Base-by-base conservation (phyloP, 139 green algal species). In the Astrephomene gubernaculifera region DNA sequence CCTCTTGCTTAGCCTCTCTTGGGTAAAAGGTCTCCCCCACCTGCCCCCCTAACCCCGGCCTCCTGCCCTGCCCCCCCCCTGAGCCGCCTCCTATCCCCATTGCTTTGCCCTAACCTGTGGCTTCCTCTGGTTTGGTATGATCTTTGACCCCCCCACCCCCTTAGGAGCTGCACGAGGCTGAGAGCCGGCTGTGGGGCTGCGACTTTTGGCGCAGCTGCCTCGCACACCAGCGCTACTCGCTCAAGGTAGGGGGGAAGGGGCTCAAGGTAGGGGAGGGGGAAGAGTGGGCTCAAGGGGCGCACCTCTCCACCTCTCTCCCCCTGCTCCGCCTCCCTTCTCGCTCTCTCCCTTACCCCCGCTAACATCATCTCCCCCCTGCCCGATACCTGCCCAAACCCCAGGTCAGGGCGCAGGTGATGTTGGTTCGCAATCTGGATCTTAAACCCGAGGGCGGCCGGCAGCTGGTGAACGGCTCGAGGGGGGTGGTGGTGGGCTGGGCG, bases 391-490 rank as follows among this genome's bases (percentile, higher is more conserved):
- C n/a, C n/a, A n/a, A n/a, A n/a, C n/a, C 61, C 8, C 78, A 79
- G 90, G 86, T 87, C 4, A 89, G 89, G 3, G 93, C 93, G 0
- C 93, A 96, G 89, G 93, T 95, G 52, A 93, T 94, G 90, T 87
- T 94, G 81, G 81, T 94, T 57, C 86, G 82, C 74, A 94, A 94
- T 53, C 65, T 93, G 41, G 88, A 94, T 41, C 79, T 94, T 71
- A 86, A 83, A 27, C 41, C 70, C 41, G 80, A 45, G 12, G 49
- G 33, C 19, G 39, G 27, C 33, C 68, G 83, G 49, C 87, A 93
- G 83, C 91, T 97, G 52, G 94, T 96, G 38, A 97, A 97, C 81
- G 95, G 95, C 35, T 91, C 87, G 19, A 67, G 95, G 0, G 95
- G 95, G 25, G 91, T 95, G 71, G 79, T 88, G 71, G 65, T 70